Percentiles rank a stretch among this genome's conserved stretches.
phyloP scores from a whole-genome alignment of 352 stramenopile species.

The Elongisporangium senticosum region DNA sequence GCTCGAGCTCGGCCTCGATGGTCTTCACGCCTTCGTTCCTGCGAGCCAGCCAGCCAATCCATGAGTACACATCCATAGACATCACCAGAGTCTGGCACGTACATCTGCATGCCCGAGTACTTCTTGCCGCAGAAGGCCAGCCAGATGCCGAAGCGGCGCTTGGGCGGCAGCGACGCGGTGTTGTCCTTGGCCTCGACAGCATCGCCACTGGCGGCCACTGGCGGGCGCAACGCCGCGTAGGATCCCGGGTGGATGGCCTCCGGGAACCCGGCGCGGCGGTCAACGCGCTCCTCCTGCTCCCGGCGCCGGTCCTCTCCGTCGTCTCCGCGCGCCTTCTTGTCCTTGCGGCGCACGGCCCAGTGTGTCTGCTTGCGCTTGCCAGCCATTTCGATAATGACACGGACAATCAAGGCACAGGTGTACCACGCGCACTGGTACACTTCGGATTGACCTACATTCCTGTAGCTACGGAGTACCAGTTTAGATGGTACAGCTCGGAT shows the following conservation, averaged over 20 bases:
- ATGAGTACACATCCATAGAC: background rate
- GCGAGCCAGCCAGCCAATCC: background rate
- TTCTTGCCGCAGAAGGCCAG: slow-evolving; percentile 86
- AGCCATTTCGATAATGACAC: slow-evolving; percentile 9
- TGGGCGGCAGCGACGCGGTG: slow-evolving; percentile 12
- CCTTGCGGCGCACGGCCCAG: slow-evolving; percentile 70
- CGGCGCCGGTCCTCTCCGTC: slow-evolving; percentile 12
- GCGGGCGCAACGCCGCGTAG: slow-evolving; percentile 50
- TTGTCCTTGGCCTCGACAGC: slow-evolving; percentile 3
- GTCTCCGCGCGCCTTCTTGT: slow-evolving; percentile 50
- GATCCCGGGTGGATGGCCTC: slow-evolving; percentile 70
- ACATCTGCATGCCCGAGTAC: slow-evolving; percentile 90
- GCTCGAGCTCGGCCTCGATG: slow-evolving; percentile 88
- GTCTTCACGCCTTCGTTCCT: slow-evolving; percentile 87
- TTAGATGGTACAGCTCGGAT: slow-evolving; percentile 2
- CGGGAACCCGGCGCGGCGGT: slow-evolving; percentile 51
- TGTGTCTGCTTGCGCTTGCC: slow-evolving; percentile 71
- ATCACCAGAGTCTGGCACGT: slow-evolving; percentile 3
- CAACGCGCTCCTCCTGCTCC: slow-evolving; percentile 17
- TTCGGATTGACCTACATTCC: background rate
- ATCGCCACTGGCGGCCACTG: slow-evolving; percentile 2
- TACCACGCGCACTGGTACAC: background rate
- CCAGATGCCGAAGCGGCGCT: slow-evolving; percentile 78
- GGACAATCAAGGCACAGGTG: background rate
- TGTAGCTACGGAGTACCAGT: slow-evolving; percentile 3